A percentile compares a stretch with the other conserved stretches of the same genome.
phyloP scores from a whole-genome alignment of 2,329 filamentous ascomycete genomes.

The Ceratocystis huliohia region DNA sequence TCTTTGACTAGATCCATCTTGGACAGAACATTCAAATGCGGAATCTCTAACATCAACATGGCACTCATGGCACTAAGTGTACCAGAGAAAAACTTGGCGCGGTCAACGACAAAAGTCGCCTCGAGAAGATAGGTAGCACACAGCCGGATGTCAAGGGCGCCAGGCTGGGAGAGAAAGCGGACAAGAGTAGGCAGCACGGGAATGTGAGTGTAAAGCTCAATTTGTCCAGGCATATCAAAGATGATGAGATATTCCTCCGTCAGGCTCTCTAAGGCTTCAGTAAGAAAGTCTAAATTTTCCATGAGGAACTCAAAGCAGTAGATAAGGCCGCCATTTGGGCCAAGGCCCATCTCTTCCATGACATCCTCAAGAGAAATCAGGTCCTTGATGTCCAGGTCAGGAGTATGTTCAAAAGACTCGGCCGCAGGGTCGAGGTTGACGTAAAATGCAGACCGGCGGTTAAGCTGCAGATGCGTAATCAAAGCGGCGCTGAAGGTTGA shows the following conservation, averaged over 20 bases:
- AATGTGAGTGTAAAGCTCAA: conserved; percentile 95
- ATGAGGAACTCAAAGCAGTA: conserved; percentile 96
- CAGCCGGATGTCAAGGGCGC: conserved; percentile 75
- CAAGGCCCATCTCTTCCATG: conserved; percentile 86
- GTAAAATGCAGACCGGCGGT: conserved; percentile 89
- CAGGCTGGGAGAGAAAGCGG: conserved; percentile 64
- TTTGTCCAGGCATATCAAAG: conserved; percentile 97
- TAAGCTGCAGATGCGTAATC: conserved; percentile 83
- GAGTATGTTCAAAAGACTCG: conserved; percentile 80
- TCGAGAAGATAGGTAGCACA: conserved; percentile 92
- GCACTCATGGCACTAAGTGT: conserved; percentile 95
- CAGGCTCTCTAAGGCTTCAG: conserved; percentile 67
- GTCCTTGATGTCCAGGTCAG: conserved; percentile 90
- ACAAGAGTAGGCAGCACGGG: conserved; percentile 79
- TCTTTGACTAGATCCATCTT: conserved; percentile 97
- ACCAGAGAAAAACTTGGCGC: conserved; percentile 93
- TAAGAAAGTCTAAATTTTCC: conserved; percentile 86
- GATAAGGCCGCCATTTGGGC: conserved; percentile 83
- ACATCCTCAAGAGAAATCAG: conserved; percentile 88
- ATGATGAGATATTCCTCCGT: conserved; percentile 96
- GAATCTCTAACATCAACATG: conserved; percentile 97
- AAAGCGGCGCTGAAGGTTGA: conserved; percentile 91
- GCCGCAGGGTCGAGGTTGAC: conserved; percentile 96
- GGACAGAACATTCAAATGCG: conserved; percentile 88
- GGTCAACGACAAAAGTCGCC: conserved; percentile 87